These are phyloP conservation scores for Periconia sp. DNA, from an alignment of 2,329 filamentous ascomycete genomes.

Conservation along the genomic window DNA sequence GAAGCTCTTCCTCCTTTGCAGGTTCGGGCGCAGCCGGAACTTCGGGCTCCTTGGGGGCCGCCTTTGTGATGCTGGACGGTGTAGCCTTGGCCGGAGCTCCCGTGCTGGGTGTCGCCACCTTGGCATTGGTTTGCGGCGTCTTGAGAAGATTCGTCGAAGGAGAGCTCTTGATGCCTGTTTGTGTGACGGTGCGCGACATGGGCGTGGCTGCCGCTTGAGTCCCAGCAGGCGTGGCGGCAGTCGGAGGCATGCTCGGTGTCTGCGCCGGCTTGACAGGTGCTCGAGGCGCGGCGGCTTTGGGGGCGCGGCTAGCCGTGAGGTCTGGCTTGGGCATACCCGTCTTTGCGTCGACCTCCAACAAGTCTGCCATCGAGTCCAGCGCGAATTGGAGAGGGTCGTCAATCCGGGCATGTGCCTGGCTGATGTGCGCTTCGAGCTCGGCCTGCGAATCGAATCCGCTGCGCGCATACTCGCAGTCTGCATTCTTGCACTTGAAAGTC, in stretches of 20 bases:
- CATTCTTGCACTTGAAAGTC: conserved; percentile 60
- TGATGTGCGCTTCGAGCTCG: conserved; percentile 61
- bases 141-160: conserved; percentile 46
- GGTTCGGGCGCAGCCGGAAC: conserved; percentile 20
- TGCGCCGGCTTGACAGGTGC: conserved; percentile 42
- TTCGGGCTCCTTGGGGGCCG: conserved; percentile 32
- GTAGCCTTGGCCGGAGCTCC: conserved; percentile 40
- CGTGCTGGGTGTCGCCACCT: conserved; percentile 42
- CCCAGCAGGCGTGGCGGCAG: conserved; percentile 43
- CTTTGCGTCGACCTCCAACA: conserved; percentile 57
- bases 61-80: conserved; percentile 32
- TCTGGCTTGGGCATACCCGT: conserved; percentile 44
- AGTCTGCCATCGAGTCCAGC: conserved; percentile 58
- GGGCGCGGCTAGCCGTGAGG: conserved; percentile 24
- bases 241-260: conserved; percentile 35
- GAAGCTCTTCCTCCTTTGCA: conserved; percentile 27
- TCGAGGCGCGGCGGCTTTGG: conserved; percentile 29
- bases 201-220: conserved; percentile 39
- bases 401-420: conserved; percentile 59
- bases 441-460: conserved; percentile 62
- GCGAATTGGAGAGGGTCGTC: conserved; percentile 64
- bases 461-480: conserved; percentile 59
- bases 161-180: conserved; percentile 45
- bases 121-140: conserved; percentile 42
- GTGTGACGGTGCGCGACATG: conserved; percentile 46